Conservation (phyloP, 345 rosid genomes). For the Clausena lansium region DNA sequence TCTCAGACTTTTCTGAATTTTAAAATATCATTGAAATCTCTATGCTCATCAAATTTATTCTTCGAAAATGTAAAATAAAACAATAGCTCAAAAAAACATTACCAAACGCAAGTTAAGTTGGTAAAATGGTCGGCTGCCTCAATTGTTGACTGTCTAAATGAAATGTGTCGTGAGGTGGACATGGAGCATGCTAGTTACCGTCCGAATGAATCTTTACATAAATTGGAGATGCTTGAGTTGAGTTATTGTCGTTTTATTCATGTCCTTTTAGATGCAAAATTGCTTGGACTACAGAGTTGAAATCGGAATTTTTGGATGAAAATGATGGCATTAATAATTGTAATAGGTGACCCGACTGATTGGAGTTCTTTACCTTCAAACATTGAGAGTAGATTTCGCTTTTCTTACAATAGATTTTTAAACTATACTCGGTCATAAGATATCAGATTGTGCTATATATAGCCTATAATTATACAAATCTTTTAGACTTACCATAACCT, state of each 20-base stretch:
- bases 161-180: background rate
- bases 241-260: background rate
- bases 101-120: background rate
- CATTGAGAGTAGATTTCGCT: too few relatives aligned
- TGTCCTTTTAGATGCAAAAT: background rate
- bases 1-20: too few relatives aligned
- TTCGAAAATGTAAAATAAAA: too few relatives aligned
- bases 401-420: too few relatives aligned
- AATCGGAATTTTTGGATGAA: background rate
- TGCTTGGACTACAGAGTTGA: background rate
- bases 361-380: too few relatives aligned
- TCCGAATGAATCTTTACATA: background rate
- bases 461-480: too few relatives aligned
- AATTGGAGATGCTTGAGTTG: background rate
- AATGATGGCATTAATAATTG: background rate
- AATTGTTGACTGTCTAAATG: background rate
- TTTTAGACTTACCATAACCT: too few relatives aligned
- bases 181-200: background rate
- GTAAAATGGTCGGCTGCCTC: conserved; percentile 8
- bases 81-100: background rate
- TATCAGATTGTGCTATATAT: too few relatives aligned
- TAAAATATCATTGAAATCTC: too few relatives aligned
- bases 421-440: too few relatives aligned
- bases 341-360: too few relatives aligned
- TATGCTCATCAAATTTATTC: too few relatives aligned